phyloP scores from a whole-genome alignment of 768 basidiomycete genomes.

The Dentipellis fragilis region DNA sequence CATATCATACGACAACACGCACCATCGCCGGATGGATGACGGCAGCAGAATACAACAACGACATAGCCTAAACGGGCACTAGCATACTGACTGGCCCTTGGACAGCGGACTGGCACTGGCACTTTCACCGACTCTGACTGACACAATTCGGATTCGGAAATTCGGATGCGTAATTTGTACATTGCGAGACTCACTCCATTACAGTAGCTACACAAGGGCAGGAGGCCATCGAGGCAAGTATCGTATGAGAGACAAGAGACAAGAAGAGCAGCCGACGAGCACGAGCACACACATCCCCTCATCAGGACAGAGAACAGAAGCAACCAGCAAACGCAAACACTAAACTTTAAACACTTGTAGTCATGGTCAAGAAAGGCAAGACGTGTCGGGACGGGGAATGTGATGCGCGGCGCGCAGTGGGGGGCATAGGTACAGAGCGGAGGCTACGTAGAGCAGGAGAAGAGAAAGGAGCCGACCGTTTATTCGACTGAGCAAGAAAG shows the following conservation, averaged over 20 bases:
- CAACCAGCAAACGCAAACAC: not conserved
- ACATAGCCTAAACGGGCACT: too few species aligned
- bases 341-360: not conserved
- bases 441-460: not conserved
- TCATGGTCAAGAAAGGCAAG: conserved; percentile 1
- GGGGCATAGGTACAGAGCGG: not conserved
- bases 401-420: not conserved
- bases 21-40: too few species aligned
- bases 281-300: not conserved
- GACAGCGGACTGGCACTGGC: too few species aligned
- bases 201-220: not conserved
- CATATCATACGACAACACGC: too few species aligned
- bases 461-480: not conserved
- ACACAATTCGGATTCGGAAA: too few species aligned
- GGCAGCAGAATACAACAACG: too few species aligned
- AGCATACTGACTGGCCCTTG: too few species aligned
- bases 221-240: not conserved
- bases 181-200: not conserved
- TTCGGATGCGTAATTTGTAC: not conserved
- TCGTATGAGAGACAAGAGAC: not conserved
- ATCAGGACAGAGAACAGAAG: not conserved
- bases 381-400: not conserved
- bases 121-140: too few species aligned
- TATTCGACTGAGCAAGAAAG: not conserved
- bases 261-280: not conserved